phyloP scores from a whole-genome alignment of 441 rosid species.

The Euphorbia schlechtendalii region DNA sequence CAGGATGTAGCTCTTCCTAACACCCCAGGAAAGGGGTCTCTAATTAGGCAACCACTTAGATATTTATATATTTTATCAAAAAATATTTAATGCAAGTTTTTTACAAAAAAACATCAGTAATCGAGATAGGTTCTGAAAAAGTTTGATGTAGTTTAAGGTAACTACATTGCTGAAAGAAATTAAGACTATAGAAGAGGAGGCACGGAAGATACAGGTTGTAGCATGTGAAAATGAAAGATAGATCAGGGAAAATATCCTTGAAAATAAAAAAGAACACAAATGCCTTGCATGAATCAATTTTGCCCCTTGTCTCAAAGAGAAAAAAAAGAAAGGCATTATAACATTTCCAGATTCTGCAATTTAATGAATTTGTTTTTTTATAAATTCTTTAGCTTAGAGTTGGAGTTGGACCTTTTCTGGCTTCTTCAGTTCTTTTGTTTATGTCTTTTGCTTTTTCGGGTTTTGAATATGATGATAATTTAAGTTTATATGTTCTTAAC shows the following conservation, averaged over 20 bases:
- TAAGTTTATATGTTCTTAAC: not conserved
- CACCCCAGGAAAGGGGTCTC: not conserved
- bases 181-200: not conserved
- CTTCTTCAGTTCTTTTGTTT: not conserved
- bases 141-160: not conserved
- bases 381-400: no score
- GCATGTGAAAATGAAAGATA: not conserved
- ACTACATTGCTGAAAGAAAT: not conserved
- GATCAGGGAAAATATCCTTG: not conserved
- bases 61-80: not conserved
- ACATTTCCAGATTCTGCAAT: not conserved
- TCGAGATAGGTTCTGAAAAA: not conserved
- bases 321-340: not conserved
- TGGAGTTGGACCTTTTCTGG: not conserved
- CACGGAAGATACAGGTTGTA: not conserved
- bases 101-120: no score
- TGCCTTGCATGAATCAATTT: not conserved
- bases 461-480: not conserved
- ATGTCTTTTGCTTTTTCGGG: not conserved
- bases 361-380: not conserved
- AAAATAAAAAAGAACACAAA: not conserved
- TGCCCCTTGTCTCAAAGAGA: not conserved
- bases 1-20: not conserved
- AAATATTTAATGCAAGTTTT: not conserved
- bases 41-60: not conserved